Conservation (phyloP, 345 rosid genomes). For the Psidium friedrichsthalianum region DNA sequence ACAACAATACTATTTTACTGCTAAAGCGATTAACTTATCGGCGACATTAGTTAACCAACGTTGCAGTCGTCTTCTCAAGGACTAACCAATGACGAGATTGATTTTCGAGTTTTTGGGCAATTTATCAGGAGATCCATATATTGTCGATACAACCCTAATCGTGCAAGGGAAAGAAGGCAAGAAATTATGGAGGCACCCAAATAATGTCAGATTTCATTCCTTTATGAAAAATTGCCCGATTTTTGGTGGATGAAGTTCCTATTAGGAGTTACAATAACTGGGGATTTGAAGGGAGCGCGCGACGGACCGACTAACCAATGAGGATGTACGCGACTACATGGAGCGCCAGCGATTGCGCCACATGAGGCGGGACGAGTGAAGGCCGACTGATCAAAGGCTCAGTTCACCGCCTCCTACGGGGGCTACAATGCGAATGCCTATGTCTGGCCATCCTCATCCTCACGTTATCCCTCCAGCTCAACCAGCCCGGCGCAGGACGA, state of each 20-base stretch:
- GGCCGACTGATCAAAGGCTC: slow-evolving; percentile 54
- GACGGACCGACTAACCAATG: slow-evolving; percentile 33
- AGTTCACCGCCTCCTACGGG: slow-evolving; percentile 44
- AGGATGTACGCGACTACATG: slow-evolving; percentile 37
- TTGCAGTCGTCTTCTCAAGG: slow-evolving; percentile 39
- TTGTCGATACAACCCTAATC: slow-evolving; percentile 40
- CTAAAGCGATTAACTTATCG: not conserved
- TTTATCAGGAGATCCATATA: slow-evolving; percentile 42
- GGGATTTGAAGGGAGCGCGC: slow-evolving; percentile 31
- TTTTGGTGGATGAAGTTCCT: slow-evolving; percentile 39
- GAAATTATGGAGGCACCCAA: not conserved
- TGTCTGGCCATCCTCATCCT: slow-evolving; percentile 18
- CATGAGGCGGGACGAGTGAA: slow-evolving; percentile 52
- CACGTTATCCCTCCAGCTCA: slow-evolving; percentile 10
- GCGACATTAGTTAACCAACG: not conserved
- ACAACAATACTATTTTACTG: not conserved
- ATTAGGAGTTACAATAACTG: slow-evolving; percentile 52
- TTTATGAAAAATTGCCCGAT: slow-evolving; percentile 12
- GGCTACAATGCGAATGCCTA: slow-evolving; percentile 40
- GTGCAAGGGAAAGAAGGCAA: slow-evolving; percentile 42
- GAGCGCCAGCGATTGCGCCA: slow-evolving; percentile 66
- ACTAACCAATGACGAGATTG: slow-evolving; percentile 48
- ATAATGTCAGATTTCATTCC: not conserved
- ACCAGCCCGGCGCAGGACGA: not conserved
- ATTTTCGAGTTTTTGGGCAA: slow-evolving; percentile 56